Evolutionary conservation across 164 flowering plant genomes (phyloP).

Genomic region (Brasenia schreberi): DNA sequence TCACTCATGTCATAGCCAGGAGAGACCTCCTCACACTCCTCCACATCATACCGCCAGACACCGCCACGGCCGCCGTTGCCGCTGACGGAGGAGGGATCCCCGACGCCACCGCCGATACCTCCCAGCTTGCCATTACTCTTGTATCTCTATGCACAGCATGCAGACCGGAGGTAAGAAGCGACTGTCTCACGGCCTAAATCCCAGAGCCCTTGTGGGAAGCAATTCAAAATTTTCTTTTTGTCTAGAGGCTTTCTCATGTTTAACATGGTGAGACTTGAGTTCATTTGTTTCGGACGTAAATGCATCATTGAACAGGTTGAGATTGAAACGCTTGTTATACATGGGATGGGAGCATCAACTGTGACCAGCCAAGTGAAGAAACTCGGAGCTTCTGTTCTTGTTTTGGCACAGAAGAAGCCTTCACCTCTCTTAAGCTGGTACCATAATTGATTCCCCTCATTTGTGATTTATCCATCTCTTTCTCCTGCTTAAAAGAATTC

Average conservation of each 20-base stretch:
- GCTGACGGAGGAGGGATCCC: slow-evolving; percentile 5
- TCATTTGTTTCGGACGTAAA: not conserved
- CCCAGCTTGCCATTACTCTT: slow-evolving; percentile 52
- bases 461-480: not conserved
- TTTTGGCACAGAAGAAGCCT: slow-evolving; percentile 65
- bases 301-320: slow-evolving; percentile 40
- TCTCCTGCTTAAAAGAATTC: not conserved
- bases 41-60: slow-evolving; percentile 40
- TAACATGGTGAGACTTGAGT: too few species aligned
- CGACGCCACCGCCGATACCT: slow-evolving; percentile 4
- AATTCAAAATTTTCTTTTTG: too few species aligned
- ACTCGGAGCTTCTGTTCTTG: slow-evolving; percentile 76
- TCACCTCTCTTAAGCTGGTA: slow-evolving; percentile 49
- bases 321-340: slow-evolving; percentile 68
- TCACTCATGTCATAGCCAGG: slow-evolving; percentile 69
- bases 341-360: slow-evolving; percentile 63
- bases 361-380: slow-evolving; percentile 91
- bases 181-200: not conserved
- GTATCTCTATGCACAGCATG: slow-evolving; percentile 80
- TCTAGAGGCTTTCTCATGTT: too few species aligned
- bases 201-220: too few species aligned
- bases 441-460: not conserved
- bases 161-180: slow-evolving; percentile 54
- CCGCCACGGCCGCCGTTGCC: slow-evolving; percentile 3
- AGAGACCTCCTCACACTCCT: slow-evolving; percentile 78